Evolutionary conservation across 1,139 yeast species (phyloP), one percentile per base, ranked within the genome.

Genomic region (Zygosaccharomyces sapae): DNA sequence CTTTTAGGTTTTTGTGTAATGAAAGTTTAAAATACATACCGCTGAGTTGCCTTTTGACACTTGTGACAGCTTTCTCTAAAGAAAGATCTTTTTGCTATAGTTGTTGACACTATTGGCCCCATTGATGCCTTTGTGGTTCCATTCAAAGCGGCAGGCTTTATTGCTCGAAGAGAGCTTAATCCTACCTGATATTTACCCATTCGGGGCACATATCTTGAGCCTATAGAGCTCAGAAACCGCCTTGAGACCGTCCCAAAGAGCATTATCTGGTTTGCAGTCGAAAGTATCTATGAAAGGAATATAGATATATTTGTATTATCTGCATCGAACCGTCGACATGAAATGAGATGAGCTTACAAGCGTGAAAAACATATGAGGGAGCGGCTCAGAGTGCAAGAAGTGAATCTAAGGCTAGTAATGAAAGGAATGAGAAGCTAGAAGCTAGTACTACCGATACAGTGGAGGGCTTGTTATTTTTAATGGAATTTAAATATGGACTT

Each of bases 11-110:
- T 37, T 33, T 27, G 44, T 33, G 31, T 27, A 40, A 22, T 7
- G 10, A 18, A 33, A 31, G 33, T 33, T 41, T 13, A 13, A 19
- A 33, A 30, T 49, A 49, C 52, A 46, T 49, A 49, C 52, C 30
- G 37, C 19, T 40, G 38, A 39, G 40, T 19, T 19, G 41, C 43
- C 7, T 46, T 46, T 35, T 49, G 52, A 46, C 52, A 49, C 38
- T 49, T 49, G 44, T 27, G 49, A 41, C 52, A 49, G 38, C 47
- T 45, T 29, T 49, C 47, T 36, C 41, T 49, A 44, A 49, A 49
- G 39, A 46, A 49, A 6, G 41, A 20, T 24, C 52, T 46, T 29
- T 39, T 30, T 29, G 43, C 12, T 5, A 33, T 18, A 29, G 25
- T 25, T 22, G 13, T 25, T 13, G 22, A 35, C 16, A 12, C 27